Evolutionary conservation across 129 eudicot genomes (phyloP).

Genomic region (Kitagawia praeruptora): DNA sequence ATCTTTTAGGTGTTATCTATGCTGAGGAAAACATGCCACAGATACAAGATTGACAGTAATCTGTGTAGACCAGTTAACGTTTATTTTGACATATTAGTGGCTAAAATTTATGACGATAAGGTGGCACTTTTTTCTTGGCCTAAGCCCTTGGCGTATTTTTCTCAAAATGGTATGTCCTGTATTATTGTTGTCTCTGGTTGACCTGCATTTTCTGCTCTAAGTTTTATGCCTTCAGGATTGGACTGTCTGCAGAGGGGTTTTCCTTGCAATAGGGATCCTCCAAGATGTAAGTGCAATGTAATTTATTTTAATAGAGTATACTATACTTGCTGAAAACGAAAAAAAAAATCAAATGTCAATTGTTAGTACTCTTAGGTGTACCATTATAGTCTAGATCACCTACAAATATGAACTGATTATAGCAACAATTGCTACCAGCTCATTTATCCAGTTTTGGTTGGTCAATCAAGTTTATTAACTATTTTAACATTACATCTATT

Average conservation of each 20-base stretch:
- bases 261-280: constrained; percentile 60
- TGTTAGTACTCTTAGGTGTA: too few relatives aligned
- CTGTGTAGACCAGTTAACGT: too few relatives aligned
- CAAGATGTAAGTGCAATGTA: constrained; percentile 11
- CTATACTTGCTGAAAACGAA: background rate
- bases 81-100: too few relatives aligned
- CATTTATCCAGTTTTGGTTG: too few relatives aligned
- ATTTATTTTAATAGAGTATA: background rate
- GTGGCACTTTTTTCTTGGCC: background rate
- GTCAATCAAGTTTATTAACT: constrained; percentile 4
- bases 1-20: background rate
- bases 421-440: too few relatives aligned
- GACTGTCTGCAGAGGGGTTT: constrained; percentile 63
- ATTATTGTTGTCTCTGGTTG: background rate
- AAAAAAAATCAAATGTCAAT: background rate
- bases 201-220: constrained; percentile 16
- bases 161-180: background rate
- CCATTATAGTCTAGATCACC: too few relatives aligned
- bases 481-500: background rate
- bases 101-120: background rate
- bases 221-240: constrained; percentile 49
- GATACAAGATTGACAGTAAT: background rate
- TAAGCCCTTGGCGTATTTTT: background rate
- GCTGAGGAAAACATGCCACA: background rate
- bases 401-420: too few relatives aligned